phyloP scores from a whole-genome alignment of 139 green algal species.

The Mesostigma viride region DNA sequence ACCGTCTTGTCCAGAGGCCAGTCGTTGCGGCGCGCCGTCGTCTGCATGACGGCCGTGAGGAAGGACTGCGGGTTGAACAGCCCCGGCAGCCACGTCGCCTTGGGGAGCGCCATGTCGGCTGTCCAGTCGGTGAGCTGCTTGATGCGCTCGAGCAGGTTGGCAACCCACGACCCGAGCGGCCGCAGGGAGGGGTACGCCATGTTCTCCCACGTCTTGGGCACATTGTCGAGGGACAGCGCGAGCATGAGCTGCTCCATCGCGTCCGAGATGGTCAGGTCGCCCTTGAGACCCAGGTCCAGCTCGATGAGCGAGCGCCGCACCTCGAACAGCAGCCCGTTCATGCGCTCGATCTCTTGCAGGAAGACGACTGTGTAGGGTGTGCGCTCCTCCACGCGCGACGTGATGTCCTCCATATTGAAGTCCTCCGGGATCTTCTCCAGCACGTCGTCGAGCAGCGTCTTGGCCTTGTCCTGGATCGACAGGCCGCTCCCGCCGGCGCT shows the following conservation, averaged over 20 bases:
- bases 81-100: constrained; percentile 43
- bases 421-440: constrained; percentile 63
- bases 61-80: constrained; percentile 91
- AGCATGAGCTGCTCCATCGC: constrained; percentile 73
- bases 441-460: constrained; percentile 73
- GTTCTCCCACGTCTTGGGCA: constrained; percentile 59
- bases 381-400: constrained; percentile 50
- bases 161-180: constrained; percentile 52
- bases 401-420: constrained; percentile 79
- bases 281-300: constrained; percentile 81
- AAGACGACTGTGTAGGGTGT: constrained; percentile 81
- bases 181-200: constrained; percentile 69
- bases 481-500: constrained; percentile 44
- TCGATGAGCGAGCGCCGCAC: constrained; percentile 69
- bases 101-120: constrained; percentile 56
- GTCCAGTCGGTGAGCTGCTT: constrained; percentile 76
- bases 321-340: constrained; percentile 71
- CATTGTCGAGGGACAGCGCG: constrained; percentile 50
- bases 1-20: constrained; percentile 69
- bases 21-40: constrained; percentile 72
- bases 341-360: constrained; percentile 76
- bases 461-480: constrained; percentile 60
- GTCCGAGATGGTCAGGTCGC: constrained; percentile 80
- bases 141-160: constrained; percentile 61
- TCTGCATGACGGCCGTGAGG: constrained; percentile 79